These are phyloP conservation scores for Elsinoe fawcettii DNA, from an alignment of 2,329 filamentous ascomycete species.

Conservation along the genomic window DNA sequence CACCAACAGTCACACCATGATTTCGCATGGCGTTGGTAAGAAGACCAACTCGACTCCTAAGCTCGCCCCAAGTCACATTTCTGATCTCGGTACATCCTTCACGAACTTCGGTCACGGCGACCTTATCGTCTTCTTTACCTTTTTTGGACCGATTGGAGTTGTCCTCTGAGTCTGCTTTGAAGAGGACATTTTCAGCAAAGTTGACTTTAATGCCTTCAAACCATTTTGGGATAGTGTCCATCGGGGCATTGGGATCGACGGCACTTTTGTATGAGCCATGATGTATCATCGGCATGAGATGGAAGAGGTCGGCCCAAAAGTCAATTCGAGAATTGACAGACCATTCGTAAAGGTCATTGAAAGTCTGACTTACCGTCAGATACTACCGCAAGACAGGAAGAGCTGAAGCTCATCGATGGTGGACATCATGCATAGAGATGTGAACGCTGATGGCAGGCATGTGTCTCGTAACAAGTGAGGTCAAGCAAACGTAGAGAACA, in stretches of 20 bases:
- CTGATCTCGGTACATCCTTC: conserved; percentile 49
- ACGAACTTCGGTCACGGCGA: conserved; percentile 65
- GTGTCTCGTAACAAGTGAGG: not conserved
- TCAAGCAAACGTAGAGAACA: not conserved
- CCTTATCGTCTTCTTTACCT: conserved; percentile 62
- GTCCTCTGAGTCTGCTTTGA: conserved; percentile 40
- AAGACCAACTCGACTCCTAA: conserved; percentile 51
- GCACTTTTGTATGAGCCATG: conserved; percentile 45
- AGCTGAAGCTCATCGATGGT: conserved; percentile 1
- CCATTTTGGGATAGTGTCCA: conserved; percentile 67
- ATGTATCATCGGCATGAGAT: conserved; percentile 54
- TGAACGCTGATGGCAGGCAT: not conserved
- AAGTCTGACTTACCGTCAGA: conserved; percentile 43
- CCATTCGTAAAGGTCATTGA: conserved; percentile 62
- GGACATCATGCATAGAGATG: not conserved
- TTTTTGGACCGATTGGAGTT: conserved; percentile 42
- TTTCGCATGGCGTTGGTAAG: conserved; percentile 60
- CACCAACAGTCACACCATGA: conserved; percentile 60
- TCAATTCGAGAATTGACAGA: conserved; percentile 54
- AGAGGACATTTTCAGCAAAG: conserved; percentile 75
- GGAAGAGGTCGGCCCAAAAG: conserved; percentile 61
- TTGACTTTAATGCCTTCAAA: conserved; percentile 68
- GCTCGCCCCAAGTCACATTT: conserved; percentile 58
- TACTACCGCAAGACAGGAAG: conserved; percentile 5
- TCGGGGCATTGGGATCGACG: conserved; percentile 62